phyloP scores from a whole-genome alignment of 179 eudicot genomes.

The Beta corolliflora region DNA sequence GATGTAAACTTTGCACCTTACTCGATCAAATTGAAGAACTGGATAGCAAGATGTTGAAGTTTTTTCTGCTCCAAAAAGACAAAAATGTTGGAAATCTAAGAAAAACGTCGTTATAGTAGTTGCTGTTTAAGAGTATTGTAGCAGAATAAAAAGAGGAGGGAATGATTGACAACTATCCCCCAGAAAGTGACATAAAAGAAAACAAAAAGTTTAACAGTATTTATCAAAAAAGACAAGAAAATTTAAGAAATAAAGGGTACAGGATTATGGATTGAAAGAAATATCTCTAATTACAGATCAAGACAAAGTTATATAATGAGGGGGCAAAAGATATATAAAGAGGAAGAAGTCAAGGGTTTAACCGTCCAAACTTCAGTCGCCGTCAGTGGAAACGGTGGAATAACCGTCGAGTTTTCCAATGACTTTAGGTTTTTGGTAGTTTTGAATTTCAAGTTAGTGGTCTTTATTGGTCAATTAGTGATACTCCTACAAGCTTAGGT shows the following conservation, averaged over 20 bases:
- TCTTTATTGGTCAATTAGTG: not conserved
- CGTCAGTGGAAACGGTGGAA: constrained; percentile 9
- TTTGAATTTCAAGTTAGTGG: not conserved
- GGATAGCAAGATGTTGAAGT: not conserved
- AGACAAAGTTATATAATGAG: constrained; percentile 30
- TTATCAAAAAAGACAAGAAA: constrained; percentile 8
- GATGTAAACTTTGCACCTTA: constrained; percentile 25
- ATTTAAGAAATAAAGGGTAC: not conserved
- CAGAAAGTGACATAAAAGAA: constrained; percentile 23
- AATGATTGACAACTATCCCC: constrained; percentile 27
- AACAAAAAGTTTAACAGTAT: not conserved
- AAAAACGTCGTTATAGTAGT: not conserved
- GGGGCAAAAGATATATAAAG: not conserved
- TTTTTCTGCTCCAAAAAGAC: constrained; percentile 8
- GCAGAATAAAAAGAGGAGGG: constrained; percentile 9
- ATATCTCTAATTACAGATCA: constrained; percentile 12
- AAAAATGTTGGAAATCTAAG: constrained; percentile 21
- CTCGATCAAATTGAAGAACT: constrained; percentile 13
- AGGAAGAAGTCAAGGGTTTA: constrained; percentile 22
- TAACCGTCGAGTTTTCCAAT: constrained; percentile 21
- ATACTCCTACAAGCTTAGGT: not conserved
- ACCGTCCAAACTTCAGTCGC: constrained; percentile 4
- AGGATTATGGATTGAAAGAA: not conserved
- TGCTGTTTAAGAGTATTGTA: not conserved
- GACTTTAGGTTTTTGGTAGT: not conserved